A percentile compares a stretch with the other conserved stretches of the same genome.
These are phyloP conservation scores for Gardenia jasminoides DNA, from an alignment of 257 asterid genomes.

Conservation along the genomic window DNA sequence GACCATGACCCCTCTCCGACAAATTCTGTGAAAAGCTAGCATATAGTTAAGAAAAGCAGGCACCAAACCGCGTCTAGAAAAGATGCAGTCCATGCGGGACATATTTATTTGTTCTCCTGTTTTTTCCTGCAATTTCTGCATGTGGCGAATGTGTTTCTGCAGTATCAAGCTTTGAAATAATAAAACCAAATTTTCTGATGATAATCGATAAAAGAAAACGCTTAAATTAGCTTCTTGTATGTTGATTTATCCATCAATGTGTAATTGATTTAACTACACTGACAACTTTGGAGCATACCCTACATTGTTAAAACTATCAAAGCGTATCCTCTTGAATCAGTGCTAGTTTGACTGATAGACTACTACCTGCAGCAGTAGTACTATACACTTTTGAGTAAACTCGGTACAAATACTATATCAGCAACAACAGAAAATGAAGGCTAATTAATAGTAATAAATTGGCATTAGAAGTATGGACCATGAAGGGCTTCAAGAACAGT, in stretches of 20 bases:
- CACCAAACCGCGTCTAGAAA: not conserved
- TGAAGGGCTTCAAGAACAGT: slow-evolving; percentile 5
- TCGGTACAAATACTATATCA: not conserved
- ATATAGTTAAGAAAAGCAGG: not conserved
- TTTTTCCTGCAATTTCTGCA: not conserved
- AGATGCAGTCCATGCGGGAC: not conserved
- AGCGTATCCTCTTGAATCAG: not conserved
- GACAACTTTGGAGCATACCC: not conserved
- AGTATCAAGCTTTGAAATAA: not conserved
- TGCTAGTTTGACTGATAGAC: not conserved
- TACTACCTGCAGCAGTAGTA: not conserved
- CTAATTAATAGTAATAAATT: not conserved
- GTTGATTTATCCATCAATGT: not conserved
- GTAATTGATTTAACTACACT: not conserved
- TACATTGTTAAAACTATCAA: not conserved
- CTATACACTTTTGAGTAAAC: not conserved
- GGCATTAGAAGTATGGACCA: not conserved
- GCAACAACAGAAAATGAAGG: not conserved
- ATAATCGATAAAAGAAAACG: not conserved
- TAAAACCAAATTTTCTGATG: not conserved
- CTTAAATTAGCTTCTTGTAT: not conserved
- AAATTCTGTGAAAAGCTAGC: not conserved
- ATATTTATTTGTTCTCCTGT: not conserved
- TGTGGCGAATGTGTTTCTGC: too few relatives aligned
- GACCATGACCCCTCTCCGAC: not conserved